Conservation (phyloP, 2,329 filamentous ascomycete species). For the Magnaporthales sp. region DNA sequence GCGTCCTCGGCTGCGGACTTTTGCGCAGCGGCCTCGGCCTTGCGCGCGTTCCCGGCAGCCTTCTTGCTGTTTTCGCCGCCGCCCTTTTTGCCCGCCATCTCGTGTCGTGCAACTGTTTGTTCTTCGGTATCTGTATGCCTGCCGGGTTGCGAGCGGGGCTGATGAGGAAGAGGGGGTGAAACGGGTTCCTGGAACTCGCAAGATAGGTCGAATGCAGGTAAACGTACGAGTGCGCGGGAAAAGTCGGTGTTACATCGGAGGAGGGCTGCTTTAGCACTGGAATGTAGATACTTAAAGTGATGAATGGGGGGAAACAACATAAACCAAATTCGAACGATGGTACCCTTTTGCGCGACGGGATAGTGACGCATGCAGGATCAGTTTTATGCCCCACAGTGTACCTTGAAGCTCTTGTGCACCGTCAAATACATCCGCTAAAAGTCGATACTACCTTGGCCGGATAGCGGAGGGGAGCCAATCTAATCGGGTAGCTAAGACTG, state of each 20-base stretch:
- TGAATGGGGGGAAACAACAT: background rate
- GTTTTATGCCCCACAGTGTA: background rate
- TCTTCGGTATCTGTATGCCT: background rate
- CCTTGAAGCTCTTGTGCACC: background rate
- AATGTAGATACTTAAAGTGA: background rate
- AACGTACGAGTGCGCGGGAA: background rate
- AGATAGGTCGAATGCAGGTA: background rate
- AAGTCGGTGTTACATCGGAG: background rate
- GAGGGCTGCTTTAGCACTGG: background rate
- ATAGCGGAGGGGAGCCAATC: background rate
- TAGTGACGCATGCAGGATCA: background rate
- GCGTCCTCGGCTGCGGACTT: slow-evolving; percentile 67
- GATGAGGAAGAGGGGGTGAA: background rate
- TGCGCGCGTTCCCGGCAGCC: slow-evolving; percentile 79
- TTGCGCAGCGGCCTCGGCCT: slow-evolving; percentile 75
- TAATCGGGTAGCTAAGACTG: background rate
- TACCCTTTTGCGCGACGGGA: background rate
- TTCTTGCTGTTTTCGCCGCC: slow-evolving; percentile 86
- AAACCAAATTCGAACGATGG: background rate
- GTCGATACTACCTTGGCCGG: background rate
- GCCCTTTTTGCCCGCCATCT: slow-evolving; percentile 66
- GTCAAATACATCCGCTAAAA: no score
- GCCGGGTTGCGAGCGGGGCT: background rate
- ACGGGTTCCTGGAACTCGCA: background rate
- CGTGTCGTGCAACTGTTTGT: background rate